Conservation (phyloP, 257 asterid species). For the Lycium barbarum region DNA sequence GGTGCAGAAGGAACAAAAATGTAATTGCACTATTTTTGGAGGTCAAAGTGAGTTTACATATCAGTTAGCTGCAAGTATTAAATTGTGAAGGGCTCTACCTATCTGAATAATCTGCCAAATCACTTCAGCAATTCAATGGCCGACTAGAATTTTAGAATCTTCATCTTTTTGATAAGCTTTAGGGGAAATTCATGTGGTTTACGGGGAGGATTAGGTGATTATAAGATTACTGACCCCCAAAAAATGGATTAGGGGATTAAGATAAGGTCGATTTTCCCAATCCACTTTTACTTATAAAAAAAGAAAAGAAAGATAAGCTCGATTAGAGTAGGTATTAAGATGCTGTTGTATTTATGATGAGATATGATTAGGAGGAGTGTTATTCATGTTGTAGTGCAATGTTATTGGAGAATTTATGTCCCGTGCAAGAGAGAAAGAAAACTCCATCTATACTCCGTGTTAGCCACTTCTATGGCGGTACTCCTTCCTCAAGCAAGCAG, state of each 20-base stretch:
- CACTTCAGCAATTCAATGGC: neutral
- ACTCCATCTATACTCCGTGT: neutral
- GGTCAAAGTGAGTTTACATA: neutral
- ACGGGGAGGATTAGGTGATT: neutral
- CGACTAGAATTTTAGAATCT: neutral
- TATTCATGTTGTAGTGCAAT: neutral
- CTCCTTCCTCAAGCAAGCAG: slow-evolving; percentile 14
- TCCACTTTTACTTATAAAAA: neutral
- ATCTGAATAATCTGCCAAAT: neutral
- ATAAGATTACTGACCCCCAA: neutral
- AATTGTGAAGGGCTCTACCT: neutral
- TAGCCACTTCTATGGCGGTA: neutral
- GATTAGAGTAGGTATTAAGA: neutral
- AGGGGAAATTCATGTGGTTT: neutral
- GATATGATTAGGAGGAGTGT: slow-evolving; percentile 13
- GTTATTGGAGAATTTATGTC: slow-evolving; percentile 6
- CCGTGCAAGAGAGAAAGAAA: neutral
- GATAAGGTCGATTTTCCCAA: neutral
- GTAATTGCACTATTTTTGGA: slow-evolving; percentile 13
- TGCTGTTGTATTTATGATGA: slow-evolving; percentile 2
- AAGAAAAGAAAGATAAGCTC: neutral
- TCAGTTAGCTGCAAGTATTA: neutral
- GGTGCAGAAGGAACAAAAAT: slow-evolving; percentile 7
- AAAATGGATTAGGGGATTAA: neutral
- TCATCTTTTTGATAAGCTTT: neutral